These are phyloP conservation scores for Yarrowia keelungensis DNA, from an alignment of 805 yeast genomes.

Conservation along the genomic window DNA sequence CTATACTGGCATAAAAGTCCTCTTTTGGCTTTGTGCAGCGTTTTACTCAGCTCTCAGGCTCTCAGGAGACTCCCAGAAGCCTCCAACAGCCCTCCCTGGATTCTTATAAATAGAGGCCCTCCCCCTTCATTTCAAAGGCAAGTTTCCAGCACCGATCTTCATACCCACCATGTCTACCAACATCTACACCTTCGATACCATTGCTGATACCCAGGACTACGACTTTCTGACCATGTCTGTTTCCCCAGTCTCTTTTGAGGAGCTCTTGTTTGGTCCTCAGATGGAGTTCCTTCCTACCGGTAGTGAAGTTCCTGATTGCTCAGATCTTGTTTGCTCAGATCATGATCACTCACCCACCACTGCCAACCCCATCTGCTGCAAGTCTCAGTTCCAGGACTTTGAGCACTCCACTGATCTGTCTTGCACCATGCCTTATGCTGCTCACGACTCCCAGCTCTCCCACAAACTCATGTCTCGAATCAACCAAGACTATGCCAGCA, in stretches of 20 bases:
- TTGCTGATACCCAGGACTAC: slow-evolving; percentile 7
- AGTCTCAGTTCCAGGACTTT: neutral
- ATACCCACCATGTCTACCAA: neutral
- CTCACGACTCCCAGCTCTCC: neutral
- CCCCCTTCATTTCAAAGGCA: neutral
- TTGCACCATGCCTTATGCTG: slow-evolving; percentile 10
- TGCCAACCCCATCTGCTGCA: slow-evolving; percentile 2
- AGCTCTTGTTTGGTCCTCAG: slow-evolving; percentile 1
- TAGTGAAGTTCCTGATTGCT: too few relatives aligned
- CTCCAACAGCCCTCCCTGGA: too few relatives aligned
- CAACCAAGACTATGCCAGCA: neutral
- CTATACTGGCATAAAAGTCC: neutral
- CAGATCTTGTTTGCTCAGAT: too few relatives aligned
- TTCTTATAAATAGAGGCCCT: too few relatives aligned
- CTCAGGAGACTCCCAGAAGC: too few relatives aligned
- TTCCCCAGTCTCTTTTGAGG: neutral
- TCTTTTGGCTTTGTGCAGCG: neutral
- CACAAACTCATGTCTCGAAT: neutral
- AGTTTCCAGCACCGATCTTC: too few relatives aligned
- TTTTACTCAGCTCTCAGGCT: too few relatives aligned
- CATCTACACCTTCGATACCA: neutral
- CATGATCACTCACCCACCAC: too few relatives aligned
- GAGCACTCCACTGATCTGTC: neutral
- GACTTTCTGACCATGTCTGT: slow-evolving; percentile 6
- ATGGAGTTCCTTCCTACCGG: neutral